These are phyloP conservation scores for Phytophthora uliginosa DNA, from an alignment of 352 stramenopile species.

Conservation along the genomic window DNA sequence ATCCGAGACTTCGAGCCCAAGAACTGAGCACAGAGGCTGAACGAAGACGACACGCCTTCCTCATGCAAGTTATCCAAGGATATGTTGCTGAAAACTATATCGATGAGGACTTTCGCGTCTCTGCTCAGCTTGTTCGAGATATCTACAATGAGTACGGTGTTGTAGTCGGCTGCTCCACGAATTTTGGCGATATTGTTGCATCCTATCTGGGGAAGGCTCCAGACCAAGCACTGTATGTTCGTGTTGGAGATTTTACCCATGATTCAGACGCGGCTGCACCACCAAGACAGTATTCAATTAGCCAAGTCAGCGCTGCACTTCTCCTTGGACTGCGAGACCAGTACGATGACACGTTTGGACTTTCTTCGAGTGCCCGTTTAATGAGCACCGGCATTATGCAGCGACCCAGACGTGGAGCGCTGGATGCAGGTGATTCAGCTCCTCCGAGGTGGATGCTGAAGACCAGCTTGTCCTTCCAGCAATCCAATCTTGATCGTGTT, in stretches of 20 bases:
- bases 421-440: constrained; percentile 21
- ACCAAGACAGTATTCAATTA: constrained; percentile 37
- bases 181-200: constrained; percentile 54
- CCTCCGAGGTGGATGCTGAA: constrained; percentile 79
- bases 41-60: constrained; percentile 57
- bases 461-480: constrained; percentile 56
- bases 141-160: constrained; percentile 72
- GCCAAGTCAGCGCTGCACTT: constrained; percentile 62
- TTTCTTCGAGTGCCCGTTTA: constrained; percentile 46
- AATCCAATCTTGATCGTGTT: constrained; percentile 63
- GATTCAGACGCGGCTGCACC: constrained; percentile 1
- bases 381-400: constrained; percentile 16
- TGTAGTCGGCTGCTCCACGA: constrained; percentile 67
- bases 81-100: constrained; percentile 54
- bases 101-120: constrained; percentile 47
- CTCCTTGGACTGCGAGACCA: constrained; percentile 63
- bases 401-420: neutral
- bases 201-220: constrained; percentile 30
- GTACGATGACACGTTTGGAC: constrained; percentile 74
- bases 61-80: constrained; percentile 78
- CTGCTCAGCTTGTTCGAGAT: constrained; percentile 39
- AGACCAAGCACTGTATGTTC: constrained; percentile 17
- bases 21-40: constrained; percentile 53
- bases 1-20: constrained; percentile 48
- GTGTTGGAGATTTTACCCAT: constrained; percentile 12